Conservation (phyloP, 805 yeast genomes). For the Yarrowia phangngaensis region DNA sequence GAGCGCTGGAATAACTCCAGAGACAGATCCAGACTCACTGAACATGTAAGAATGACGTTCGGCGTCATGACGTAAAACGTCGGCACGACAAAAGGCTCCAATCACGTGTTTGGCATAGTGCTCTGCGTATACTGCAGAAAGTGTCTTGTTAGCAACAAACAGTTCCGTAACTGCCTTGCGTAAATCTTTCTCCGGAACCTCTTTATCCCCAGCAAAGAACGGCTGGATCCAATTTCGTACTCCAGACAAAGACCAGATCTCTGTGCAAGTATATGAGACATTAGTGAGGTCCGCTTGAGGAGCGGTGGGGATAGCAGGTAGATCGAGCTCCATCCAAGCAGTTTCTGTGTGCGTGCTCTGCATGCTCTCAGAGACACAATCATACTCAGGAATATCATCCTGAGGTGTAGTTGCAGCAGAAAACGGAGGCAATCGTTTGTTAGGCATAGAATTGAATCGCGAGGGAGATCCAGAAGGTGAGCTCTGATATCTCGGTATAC, state of each 20-base stretch:
- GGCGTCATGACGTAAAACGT: slow-evolving; percentile 8
- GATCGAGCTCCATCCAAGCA: slow-evolving; percentile 18
- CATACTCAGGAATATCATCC: slow-evolving; percentile 19
- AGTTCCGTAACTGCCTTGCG: slow-evolving; percentile 5
- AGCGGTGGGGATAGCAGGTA: slow-evolving; percentile 11
- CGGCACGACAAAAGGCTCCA: not conserved
- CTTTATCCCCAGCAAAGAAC: slow-evolving; percentile 10
- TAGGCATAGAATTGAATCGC: slow-evolving; percentile 23
- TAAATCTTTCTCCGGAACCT: slow-evolving; percentile 11
- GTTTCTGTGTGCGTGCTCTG: not conserved
- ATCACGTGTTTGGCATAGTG: slow-evolving; percentile 24
- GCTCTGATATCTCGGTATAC: slow-evolving; percentile 8
- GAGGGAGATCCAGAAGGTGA: slow-evolving; percentile 5
- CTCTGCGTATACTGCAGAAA: slow-evolving; percentile 9
- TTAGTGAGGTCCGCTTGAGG: slow-evolving; percentile 11
- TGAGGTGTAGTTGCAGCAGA: slow-evolving; percentile 15
- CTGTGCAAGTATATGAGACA: slow-evolving; percentile 5
- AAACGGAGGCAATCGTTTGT: slow-evolving; percentile 9
- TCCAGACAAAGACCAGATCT: slow-evolving; percentile 21
- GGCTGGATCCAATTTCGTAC: slow-evolving; percentile 13
- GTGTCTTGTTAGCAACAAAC: slow-evolving; percentile 18
- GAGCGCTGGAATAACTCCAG: slow-evolving; percentile 16
- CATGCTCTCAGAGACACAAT: slow-evolving; percentile 3
- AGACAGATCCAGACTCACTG: slow-evolving; percentile 8
- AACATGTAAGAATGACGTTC: slow-evolving; percentile 16